phyloP scores from a whole-genome alignment of 2,329 filamentous ascomycete species.

The Pyrenophora graminea region DNA sequence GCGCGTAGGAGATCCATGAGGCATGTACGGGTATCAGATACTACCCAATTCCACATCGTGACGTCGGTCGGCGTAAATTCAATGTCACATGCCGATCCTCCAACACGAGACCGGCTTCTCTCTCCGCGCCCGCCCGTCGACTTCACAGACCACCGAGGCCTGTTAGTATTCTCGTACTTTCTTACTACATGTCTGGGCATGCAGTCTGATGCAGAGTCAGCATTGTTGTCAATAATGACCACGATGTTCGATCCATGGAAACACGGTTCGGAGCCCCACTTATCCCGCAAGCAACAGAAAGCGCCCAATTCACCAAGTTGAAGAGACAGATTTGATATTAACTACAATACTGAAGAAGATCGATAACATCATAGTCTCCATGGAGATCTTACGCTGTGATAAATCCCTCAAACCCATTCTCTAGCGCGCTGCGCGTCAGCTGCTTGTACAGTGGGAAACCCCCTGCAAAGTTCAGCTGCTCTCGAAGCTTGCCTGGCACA shows the following conservation, averaged over 20 bases:
- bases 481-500: constrained; percentile 52
- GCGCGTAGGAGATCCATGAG: constrained; percentile 35
- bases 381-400: constrained; percentile 29
- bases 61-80: constrained; percentile 28
- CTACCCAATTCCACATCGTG: constrained; percentile 17
- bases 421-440: constrained; percentile 45
- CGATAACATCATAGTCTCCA: too few relatives aligned
- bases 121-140: constrained; percentile 1
- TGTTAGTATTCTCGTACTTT: not conserved
- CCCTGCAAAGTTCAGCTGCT: constrained; percentile 52
- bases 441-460: constrained; percentile 49
- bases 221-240: too few relatives aligned
- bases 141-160: not conserved
- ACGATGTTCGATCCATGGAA: too few relatives aligned
- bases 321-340: not conserved
- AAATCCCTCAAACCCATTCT: constrained; percentile 44
- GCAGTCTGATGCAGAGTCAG: too few relatives aligned
- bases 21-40: constrained; percentile 3
- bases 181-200: too few relatives aligned
- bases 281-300: not conserved
- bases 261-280: too few relatives aligned
- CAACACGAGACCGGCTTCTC: constrained; percentile 6
- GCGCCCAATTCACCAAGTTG: not conserved
- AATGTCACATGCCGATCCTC: constrained; percentile 20
- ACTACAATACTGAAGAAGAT: not conserved